Evolutionary conservation across 1,284 basidiomycete genomes (phyloP).

Genomic region (Apiotrichum akiyoshidainum): DNA sequence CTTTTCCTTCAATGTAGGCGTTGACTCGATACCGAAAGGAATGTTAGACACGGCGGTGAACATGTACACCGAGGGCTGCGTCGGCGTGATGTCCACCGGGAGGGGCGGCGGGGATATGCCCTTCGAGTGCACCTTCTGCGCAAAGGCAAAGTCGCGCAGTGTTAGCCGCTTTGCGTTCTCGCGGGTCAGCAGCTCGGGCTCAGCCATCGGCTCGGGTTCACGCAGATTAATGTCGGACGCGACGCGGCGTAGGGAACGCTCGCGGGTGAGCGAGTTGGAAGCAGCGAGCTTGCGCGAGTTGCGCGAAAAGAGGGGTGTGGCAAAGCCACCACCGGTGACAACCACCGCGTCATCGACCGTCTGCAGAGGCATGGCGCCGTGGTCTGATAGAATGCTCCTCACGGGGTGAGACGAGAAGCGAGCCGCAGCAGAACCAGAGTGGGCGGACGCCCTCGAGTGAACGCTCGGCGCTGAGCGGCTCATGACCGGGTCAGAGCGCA

Average conservation of each 20-base stretch:
- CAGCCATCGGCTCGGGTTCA: slow-evolving; percentile 11
- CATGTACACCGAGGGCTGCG: not conserved
- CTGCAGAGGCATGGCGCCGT: not conserved
- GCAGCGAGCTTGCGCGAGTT: slow-evolving; percentile 43
- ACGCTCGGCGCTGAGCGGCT: slow-evolving; percentile 20
- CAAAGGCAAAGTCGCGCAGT: slow-evolving; percentile 41
- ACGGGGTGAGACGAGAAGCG: slow-evolving; percentile 20
- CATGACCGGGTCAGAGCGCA: slow-evolving; percentile 17
- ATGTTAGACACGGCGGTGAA: not conserved
- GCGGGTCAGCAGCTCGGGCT: slow-evolving; percentile 27
- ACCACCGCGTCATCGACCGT: slow-evolving; percentile 46
- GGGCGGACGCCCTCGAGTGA: slow-evolving; percentile 24
- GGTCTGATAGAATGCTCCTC: not conserved
- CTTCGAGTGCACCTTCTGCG: slow-evolving; percentile 9
- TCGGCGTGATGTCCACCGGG: not conserved
- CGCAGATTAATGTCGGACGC: slow-evolving; percentile 46
- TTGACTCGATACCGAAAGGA: not conserved
- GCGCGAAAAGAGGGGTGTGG: slow-evolving; percentile 36
- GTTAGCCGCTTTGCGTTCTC: slow-evolving; percentile 18
- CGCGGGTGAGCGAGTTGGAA: slow-evolving; percentile 25
- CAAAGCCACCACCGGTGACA: slow-evolving; percentile 38
- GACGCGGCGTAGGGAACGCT: slow-evolving; percentile 39
- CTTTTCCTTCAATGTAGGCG: not conserved
- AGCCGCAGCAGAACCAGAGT: slow-evolving; percentile 41
- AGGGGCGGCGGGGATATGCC: slow-evolving; percentile 34